A percentile compares a stretch with the other conserved stretches of the same genome.
Evolutionary conservation across 352 stramenopile species (phyloP).

Genomic region (Phytopythium chamaehyphon): DNA sequence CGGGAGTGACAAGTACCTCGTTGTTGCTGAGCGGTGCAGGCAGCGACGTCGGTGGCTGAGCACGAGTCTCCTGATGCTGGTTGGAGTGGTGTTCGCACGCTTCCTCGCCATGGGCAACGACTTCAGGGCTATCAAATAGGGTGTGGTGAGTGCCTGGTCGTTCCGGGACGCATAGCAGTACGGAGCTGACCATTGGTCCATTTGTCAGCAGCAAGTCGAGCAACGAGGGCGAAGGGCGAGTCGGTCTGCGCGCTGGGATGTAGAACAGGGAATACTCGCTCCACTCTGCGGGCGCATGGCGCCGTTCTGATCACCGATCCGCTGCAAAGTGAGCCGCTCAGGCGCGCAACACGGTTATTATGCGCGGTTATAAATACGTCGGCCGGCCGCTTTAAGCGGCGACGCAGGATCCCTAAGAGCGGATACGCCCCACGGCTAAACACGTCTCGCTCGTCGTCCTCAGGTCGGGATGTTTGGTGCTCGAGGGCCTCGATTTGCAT

Average conservation of each 20-base stretch:
- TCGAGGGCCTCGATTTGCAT: no score
- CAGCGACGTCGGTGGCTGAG: constrained; percentile 21
- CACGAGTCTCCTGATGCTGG: constrained; percentile 29
- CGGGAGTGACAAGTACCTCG: constrained; percentile 22
- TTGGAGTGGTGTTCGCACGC: constrained; percentile 27
- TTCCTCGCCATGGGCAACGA: constrained; percentile 11
- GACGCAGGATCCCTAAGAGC: no score
- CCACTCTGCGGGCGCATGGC: background rate
- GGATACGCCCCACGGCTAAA: no score
- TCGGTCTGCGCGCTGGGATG: background rate
- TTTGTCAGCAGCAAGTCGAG: background rate
- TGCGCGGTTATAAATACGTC: no score
- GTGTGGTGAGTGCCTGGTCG: background rate
- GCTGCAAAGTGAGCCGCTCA: no score
- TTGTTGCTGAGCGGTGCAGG: constrained; percentile 50
- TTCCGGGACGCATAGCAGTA: background rate
- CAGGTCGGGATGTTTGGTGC: no score
- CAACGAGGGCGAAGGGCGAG: background rate
- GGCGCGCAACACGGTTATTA: no score
- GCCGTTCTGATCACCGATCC: no score
- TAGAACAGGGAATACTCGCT: constrained; percentile 5
- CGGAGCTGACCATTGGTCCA: background rate
- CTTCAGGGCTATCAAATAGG: constrained; percentile 2
- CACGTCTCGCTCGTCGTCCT: no score
- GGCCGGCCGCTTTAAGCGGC: no score